phyloP scores from a whole-genome alignment of 352 stramenopile genomes.

The Albugo candida region DNA sequence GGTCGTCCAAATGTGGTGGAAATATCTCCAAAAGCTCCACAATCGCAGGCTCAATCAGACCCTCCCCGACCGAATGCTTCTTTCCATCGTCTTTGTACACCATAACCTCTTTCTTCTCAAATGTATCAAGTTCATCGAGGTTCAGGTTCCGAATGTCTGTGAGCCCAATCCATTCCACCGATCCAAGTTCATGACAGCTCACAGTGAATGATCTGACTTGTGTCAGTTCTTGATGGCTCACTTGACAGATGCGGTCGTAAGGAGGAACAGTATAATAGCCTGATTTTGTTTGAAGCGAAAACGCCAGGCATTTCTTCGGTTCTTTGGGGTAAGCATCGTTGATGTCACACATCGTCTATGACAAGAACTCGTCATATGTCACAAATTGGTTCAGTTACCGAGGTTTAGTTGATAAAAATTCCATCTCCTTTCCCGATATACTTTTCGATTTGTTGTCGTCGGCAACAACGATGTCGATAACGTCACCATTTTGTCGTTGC shows the following conservation, averaged over 20 bases:
- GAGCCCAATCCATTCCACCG: slow-evolving; percentile 59
- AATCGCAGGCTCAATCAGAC: slow-evolving; percentile 56
- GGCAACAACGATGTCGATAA: slow-evolving; percentile 47
- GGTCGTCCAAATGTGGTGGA: slow-evolving; percentile 18
- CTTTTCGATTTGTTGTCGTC: slow-evolving; percentile 20
- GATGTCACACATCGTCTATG: slow-evolving; percentile 26
- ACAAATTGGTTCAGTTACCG: slow-evolving; percentile 24
- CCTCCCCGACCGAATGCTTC: slow-evolving; percentile 51
- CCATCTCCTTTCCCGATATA: background rate
- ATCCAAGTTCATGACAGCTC: slow-evolving; percentile 53
- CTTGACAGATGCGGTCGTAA: slow-evolving; percentile 40
- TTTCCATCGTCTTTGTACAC: slow-evolving; percentile 70
- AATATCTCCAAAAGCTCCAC: slow-evolving; percentile 66
- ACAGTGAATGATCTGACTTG: slow-evolving; percentile 60
- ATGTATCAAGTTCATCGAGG: slow-evolving; percentile 54
- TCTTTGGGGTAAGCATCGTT: slow-evolving; percentile 13
- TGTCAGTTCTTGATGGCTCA: slow-evolving; percentile 44
- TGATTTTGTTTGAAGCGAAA: slow-evolving; percentile 43
- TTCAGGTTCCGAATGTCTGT: slow-evolving; percentile 66
- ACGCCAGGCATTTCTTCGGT: slow-evolving; percentile 19
- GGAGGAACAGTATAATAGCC: slow-evolving; percentile 65
- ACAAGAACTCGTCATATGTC: slow-evolving; percentile 66
- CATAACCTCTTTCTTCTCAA: slow-evolving; percentile 73
- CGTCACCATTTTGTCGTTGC: slow-evolving; percentile 12
- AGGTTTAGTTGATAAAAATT: too few relatives aligned